Evolutionary conservation across 805 yeast genomes (phyloP).

Genomic region (Zygoascus bituminiphila): DNA sequence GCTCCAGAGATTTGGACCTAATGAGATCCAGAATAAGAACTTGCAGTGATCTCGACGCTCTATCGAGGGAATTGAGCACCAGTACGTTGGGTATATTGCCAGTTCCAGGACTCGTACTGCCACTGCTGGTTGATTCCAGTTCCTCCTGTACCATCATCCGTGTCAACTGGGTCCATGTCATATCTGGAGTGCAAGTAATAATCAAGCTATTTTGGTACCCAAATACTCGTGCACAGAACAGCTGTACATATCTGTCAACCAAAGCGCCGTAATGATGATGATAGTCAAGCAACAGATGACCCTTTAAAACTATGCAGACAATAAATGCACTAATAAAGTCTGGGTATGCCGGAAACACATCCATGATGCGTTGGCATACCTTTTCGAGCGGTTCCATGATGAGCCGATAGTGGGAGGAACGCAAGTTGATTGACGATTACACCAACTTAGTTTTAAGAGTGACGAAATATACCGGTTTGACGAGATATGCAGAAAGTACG

Average conservation of each 20-base stretch:
- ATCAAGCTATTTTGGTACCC: background rate
- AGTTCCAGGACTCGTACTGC: background rate
- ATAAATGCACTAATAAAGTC: conserved; percentile 14
- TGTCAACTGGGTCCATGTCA: conserved; percentile 1
- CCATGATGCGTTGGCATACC: background rate
- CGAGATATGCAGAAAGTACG: too few species aligned
- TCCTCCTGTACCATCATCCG: background rate
- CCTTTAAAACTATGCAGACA: conserved; percentile 6
- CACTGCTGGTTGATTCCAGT: too few species aligned
- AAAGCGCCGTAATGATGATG: background rate
- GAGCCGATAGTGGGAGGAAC: background rate
- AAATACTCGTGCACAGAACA: background rate
- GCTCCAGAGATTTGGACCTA: background rate
- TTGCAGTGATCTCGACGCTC: background rate
- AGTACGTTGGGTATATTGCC: background rate
- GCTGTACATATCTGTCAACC: background rate
- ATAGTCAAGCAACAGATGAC: conserved; percentile 3
- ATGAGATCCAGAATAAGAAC: background rate
- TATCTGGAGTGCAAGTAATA: background rate
- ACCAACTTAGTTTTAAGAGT: too few species aligned
- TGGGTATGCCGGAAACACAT: conserved; percentile 8
- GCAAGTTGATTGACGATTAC: too few species aligned
- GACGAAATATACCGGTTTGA: too few species aligned
- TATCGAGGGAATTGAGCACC: background rate
- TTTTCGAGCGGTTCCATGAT: background rate